Evolutionary conservation across 1,139 yeast genomes (phyloP), one percentile per base, ranked within the genome.

Genomic region (Blastobotrys malaysiensis): DNA sequence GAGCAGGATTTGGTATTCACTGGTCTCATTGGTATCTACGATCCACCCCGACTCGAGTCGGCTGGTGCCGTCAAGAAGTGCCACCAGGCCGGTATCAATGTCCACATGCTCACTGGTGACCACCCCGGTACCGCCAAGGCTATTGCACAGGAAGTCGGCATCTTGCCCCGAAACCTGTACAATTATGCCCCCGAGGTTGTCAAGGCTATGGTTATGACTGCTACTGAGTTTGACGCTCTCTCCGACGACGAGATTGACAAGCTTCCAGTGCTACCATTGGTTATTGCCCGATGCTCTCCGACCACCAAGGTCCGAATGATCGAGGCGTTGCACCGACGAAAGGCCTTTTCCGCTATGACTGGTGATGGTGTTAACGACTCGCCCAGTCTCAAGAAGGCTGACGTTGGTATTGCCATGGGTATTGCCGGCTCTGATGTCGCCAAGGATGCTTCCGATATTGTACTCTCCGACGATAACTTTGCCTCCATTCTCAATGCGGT

Each of bases 321-420:
- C 65, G 91, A 86, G 45, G 93, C 95, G 0, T 75, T 87, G 47
- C 93, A 86, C 63, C 80, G 95, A 60, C 78, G 91, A 58, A 69
- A 76, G 18, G 82, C 81, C 60, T 84, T 82, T 65, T 83, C 85
- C 61, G 95, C 93, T 36, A 87, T 86, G 95, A 86, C 95, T 45
- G 95, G 95, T 62, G 95, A 86, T 69, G 95, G 95, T 60, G 90
- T 86, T 51, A 86, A 86, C 66, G 93, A 86, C 67, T 84, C 91
- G 2, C 93, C 93, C 16, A 81, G 88, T 9, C 76, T 86, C 68
- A 84, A 84, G 66, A 82, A 79, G 61, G 86, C 93, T 1, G 91
- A 86, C 67, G 88, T 86, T 55, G 93, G 93, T 63, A 84, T 85
- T 66, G 88, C 90, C 19, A 84, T 84, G 90, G 90, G 90, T 50